phyloP scores from a whole-genome alignment of 306 rosid genomes.

The Cicer chorassanicum region DNA sequence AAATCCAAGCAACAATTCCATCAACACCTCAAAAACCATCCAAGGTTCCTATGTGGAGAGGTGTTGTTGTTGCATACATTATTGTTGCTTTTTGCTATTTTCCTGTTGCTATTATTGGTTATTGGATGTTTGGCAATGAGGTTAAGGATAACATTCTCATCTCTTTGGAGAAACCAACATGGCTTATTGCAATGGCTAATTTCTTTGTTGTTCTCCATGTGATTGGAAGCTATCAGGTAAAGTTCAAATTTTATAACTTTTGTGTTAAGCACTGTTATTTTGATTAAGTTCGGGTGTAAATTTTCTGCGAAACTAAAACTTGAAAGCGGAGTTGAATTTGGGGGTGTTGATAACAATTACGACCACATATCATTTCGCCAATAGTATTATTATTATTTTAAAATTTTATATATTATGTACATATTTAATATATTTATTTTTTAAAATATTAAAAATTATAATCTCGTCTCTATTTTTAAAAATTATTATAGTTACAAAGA shows the following conservation, averaged over 20 bases:
- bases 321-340: no score
- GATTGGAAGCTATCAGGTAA: conserved; percentile 93
- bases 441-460: no score
- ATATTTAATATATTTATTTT: no score
- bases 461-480: no score
- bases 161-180: conserved; percentile 66
- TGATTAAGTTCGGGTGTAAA: rapidly evolving
- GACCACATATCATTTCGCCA: rapidly evolving
- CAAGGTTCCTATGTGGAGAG: conserved; percentile 90
- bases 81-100: conserved; percentile 84
- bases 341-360: no score
- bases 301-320: no score
- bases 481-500: background rate
- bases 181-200: conserved; percentile 88
- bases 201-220: conserved; percentile 85
- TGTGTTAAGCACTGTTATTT: background rate
- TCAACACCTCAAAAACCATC: conserved; percentile 91
- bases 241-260: background rate
- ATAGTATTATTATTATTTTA: no score
- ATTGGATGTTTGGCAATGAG: conserved; percentile 64
- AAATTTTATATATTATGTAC: no score
- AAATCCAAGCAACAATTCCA: conserved; percentile 94
- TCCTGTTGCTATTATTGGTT: conserved; percentile 87
- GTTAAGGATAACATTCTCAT: conserved; percentile 66
- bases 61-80: conserved; percentile 82